Evolutionary conservation across 2,329 filamentous ascomycete species (phyloP), one percentile per base, ranked within the genome.

Genomic region (Aspergillus alliaceus): DNA sequence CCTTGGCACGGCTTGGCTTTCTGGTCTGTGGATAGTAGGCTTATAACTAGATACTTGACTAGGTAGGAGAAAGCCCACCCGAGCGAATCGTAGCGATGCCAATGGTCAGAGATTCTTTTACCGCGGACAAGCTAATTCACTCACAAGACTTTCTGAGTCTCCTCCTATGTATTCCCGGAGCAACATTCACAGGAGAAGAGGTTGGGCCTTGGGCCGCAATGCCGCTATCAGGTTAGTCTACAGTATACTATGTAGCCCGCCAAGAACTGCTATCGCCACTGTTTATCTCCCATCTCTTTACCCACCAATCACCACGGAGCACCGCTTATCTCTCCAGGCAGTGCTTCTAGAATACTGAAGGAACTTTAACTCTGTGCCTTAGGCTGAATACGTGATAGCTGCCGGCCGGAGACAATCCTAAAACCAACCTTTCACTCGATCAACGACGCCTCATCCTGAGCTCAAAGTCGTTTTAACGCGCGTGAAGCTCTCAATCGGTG

Each of bases 1-100:
- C 35, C 53, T 55, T 55, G 53, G 53, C 53, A 22, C 44, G 27
- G 34, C 53, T 55, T 55, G 53, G 53, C 53, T 55, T 37, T 29
- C 18, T 11, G 44, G 44, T 31, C 52, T 29, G 34, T 55, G 46
- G 25, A 18, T 31, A n/a, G 27, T 32, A 31, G 25, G 44, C 40
- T 29, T 37, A 25, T 44, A 47, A 25, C 9, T n/a, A 6, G 27
- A n/a, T 7, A 27, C 22, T n/a, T 12, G 9, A 7, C 4, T 27
- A 6, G 15, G 6, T n/a, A 9, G 20, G 15, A 20, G n/a, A 22
- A 40, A 27, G 6, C 29, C 44, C 18, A 32, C 25, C 44, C 27
- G 27, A 32, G 18, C n/a, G 29, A 48, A 48, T 32, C 27, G 20
- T 32, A 32, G n/a, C 14, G 25, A 31, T 27, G 22, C 20, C 12